phyloP scores from a whole-genome alignment of 2,329 filamentous ascomycete genomes.

The Alternaria burnsii region DNA sequence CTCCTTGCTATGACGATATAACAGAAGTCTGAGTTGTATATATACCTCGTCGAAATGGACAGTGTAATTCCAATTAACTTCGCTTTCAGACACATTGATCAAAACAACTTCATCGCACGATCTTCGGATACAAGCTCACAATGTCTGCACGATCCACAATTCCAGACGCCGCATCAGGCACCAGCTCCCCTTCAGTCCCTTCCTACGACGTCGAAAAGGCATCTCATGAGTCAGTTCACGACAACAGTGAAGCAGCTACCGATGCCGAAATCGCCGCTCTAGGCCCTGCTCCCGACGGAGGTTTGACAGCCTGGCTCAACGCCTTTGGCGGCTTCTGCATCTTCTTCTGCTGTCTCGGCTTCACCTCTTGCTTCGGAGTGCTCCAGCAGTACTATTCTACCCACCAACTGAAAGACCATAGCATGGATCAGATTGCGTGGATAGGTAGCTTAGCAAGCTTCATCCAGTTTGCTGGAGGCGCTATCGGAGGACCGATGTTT shows the following conservation, averaged over 20 bases:
- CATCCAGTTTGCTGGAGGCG: slow-evolving; percentile 62
- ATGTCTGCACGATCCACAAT: background rate
- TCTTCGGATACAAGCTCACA: background rate
- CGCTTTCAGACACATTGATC: background rate
- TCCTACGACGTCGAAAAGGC: slow-evolving; percentile 2
- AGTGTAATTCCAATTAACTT: background rate
- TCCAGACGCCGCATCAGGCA: background rate
- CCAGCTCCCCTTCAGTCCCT: background rate
- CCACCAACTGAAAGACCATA: slow-evolving; percentile 46
- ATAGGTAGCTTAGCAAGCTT: slow-evolving; percentile 53
- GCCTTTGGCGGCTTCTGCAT: slow-evolving; percentile 43
- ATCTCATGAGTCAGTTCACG: background rate
- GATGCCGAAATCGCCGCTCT: slow-evolving; percentile 37
- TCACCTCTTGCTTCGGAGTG: slow-evolving; percentile 53
- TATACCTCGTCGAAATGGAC: background rate
- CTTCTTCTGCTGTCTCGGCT: slow-evolving; percentile 50
- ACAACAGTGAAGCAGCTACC: background rate
- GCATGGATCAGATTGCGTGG: slow-evolving; percentile 52
- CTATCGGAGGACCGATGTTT: slow-evolving; percentile 67
- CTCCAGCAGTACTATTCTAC: slow-evolving; percentile 57
- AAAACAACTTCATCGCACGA: background rate
- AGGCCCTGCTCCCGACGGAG: slow-evolving; percentile 39
- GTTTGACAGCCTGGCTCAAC: slow-evolving; percentile 31
- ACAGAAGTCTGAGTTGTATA: background rate
- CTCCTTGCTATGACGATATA: slow-evolving; percentile 27